Evolutionary conservation across 768 basidiomycete species (phyloP).

Genomic region (Antrodiella citrinella): DNA sequence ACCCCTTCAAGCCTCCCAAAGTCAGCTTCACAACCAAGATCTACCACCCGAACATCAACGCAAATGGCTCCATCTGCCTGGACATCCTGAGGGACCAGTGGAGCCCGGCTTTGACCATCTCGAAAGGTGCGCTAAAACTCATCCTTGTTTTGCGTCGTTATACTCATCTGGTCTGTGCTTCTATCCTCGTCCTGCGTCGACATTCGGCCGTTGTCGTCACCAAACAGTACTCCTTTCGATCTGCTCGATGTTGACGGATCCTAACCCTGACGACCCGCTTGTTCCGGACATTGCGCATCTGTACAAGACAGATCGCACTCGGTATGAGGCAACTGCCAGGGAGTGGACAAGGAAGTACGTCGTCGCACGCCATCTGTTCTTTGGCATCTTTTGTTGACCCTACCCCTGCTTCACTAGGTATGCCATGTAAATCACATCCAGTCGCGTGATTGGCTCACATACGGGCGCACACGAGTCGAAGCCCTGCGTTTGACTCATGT

Average conservation of each 20-base stretch:
- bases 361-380: no score
- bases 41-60: conserved; percentile 99
- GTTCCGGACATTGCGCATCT: conserved; percentile 98
- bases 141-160: background rate
- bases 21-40: conserved; percentile 99
- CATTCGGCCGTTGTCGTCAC: conserved; percentile 3
- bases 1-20: conserved; percentile 99
- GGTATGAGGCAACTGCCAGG: conserved; percentile 96
- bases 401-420: conserved; percentile 23
- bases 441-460: background rate
- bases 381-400: background rate
- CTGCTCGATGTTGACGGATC: conserved; percentile 98
- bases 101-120: conserved; percentile 98
- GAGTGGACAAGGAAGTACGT: conserved; percentile 99
- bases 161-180: background rate
- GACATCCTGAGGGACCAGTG: conserved; percentile 99
- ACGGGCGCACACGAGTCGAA: background rate
- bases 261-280: conserved; percentile 97
- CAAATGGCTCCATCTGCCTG: conserved; percentile 97
- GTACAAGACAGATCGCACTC: conserved; percentile 97
- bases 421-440: conserved; percentile 38
- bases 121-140: conserved; percentile 65
- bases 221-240: conserved; percentile 85
- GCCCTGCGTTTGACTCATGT: no score
- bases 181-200: background rate